Percentiles rank a stretch among this genome's conserved stretches.
Conservation (phyloP, 2,329 filamentous ascomycete species). For the Phaeosphaeria sp. region DNA sequence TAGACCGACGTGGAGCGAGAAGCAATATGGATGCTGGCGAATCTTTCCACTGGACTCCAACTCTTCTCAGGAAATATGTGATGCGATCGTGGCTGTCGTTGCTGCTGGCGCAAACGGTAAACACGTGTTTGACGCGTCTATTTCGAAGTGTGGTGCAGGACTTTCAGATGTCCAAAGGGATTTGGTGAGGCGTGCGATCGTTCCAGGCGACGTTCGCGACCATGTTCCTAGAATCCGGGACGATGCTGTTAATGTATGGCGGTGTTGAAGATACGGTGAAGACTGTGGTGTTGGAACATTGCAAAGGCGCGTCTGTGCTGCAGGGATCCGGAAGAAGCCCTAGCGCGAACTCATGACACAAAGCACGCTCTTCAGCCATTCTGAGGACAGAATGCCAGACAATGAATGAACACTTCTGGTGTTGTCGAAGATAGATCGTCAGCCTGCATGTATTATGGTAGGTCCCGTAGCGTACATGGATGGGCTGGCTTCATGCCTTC, state of each 20-base stretch:
- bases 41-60: neutral
- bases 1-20: neutral
- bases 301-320: constrained; percentile 10
- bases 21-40: neutral
- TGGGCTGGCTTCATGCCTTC: constrained; percentile 1
- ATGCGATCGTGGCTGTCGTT: constrained; percentile 9
- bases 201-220: constrained; percentile 17
- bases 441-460: neutral
- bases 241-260: constrained; percentile 10
- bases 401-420: neutral
- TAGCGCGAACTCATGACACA: neutral
- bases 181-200: constrained; percentile 13
- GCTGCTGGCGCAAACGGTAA: constrained; percentile 16
- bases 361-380: constrained; percentile 7
- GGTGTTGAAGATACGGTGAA: constrained; percentile 17
- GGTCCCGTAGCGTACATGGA: neutral
- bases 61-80: constrained; percentile 13
- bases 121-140: constrained; percentile 35
- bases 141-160: constrained; percentile 9
- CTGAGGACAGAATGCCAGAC: constrained; percentile 17
- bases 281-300: constrained; percentile 16
- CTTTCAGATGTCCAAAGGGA: constrained; percentile 13
- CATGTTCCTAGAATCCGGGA: constrained; percentile 20
- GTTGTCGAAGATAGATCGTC: neutral
- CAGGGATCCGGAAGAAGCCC: constrained; percentile 6